Conservation (phyloP, 2,329 filamentous ascomycete genomes). For the Microcyclospora pomicola region DNA sequence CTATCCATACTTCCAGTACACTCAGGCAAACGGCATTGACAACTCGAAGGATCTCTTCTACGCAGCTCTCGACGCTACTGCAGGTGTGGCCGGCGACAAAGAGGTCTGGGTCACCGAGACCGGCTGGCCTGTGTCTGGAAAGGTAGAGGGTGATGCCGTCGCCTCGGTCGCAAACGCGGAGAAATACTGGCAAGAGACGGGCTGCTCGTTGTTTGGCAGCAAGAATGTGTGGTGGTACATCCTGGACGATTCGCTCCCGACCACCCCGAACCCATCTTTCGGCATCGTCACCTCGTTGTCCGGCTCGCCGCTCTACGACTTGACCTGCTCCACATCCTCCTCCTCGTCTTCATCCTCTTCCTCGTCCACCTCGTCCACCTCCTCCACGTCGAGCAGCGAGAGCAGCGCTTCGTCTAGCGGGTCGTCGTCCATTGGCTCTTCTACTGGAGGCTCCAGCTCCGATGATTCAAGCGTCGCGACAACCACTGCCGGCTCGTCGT, state of each 20-base stretch:
- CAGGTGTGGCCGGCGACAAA: constrained; percentile 48
- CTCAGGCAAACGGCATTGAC: constrained; percentile 50
- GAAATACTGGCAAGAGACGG: constrained; percentile 65
- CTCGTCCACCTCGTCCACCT: constrained; percentile 1
- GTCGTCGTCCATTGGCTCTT: too few species aligned
- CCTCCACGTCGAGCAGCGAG: background rate
- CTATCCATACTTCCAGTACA: constrained; percentile 61
- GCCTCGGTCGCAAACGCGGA: constrained; percentile 55
- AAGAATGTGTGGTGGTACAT: constrained; percentile 61
- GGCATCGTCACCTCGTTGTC: constrained; percentile 49
- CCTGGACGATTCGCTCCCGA: constrained; percentile 44
- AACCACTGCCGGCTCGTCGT: too few species aligned
- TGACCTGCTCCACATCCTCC: constrained; percentile 36
- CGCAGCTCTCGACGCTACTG: constrained; percentile 48
- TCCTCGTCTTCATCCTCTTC: constrained; percentile 5
- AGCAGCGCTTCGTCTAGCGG: too few species aligned
- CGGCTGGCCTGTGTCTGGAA: constrained; percentile 67
- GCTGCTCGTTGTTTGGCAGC: constrained; percentile 52
- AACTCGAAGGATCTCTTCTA: constrained; percentile 55
- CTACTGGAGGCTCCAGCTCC: too few species aligned
- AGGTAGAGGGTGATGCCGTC: constrained; percentile 46
- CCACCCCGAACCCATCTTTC: constrained; percentile 53
- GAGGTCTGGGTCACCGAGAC: constrained; percentile 79
- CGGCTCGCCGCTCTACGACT: constrained; percentile 46
- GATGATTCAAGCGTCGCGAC: too few species aligned